Base-by-base conservation (phyloP, 805 yeast species). In the Sugiyamaella qingdaonensis region DNA sequence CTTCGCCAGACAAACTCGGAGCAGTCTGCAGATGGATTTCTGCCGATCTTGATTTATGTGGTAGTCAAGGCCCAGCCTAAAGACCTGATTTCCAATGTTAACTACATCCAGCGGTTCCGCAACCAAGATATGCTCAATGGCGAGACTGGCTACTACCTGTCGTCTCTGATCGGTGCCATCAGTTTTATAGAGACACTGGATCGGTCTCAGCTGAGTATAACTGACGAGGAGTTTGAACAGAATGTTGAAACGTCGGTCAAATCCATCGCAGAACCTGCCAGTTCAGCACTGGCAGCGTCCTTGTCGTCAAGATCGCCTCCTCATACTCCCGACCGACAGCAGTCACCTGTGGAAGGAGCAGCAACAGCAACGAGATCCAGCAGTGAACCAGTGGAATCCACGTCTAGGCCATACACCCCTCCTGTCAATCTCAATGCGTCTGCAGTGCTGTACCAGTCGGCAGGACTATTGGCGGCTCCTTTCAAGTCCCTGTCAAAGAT, bases 1-100 rank as follows among this genome's bases (percentile, higher is more conserved):
- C 78, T 95, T 46, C 82, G 90, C 57, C 87, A 83, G 55, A 72
- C 76, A 13, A 70, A 78, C 48, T 76, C 82, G 51, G 86, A 82
- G 54, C 92, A 87, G 60, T 91, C 90, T 60, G 99, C 99, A 0
- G 99, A 94, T 69, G 81, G 87, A 36, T 94, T 94, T 68, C 78
- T 94, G n/a, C 99, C 99, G 0, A 67, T 92, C 41, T 72, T 94
- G 49, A 89, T 94, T 24, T 85, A 83, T 60, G 86, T 92, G 10
- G 78, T 91, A 1, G 67, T 92, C 45, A 84, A 82, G 60, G 82
- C 92, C 1, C 80, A 80, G 52, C 81, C 89, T 1, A 72, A 71
- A 37, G 71, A 81, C 59, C 69, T 94, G n/a, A 77, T 81, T 13
- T 87, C 96, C 9, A 92, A 92, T 64, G 69, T 91, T 55, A 81